Base-by-base conservation (phyloP, 306 rosid species). In the Trichosanthes cucumerina region DNA sequence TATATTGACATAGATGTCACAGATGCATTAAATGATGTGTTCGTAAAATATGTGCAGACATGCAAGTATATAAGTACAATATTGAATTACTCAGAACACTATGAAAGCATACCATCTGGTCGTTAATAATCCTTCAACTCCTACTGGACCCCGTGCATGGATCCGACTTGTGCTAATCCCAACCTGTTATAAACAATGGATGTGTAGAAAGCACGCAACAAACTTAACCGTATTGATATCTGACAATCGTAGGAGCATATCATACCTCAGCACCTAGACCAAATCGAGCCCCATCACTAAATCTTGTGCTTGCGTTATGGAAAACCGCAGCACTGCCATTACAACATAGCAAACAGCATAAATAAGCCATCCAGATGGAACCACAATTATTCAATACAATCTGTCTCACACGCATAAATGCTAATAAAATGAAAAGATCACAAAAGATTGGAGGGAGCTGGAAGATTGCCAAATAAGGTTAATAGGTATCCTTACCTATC, bases 101-200 rank as follows among this genome's bases (percentile, higher is more conserved):
- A 28, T 31, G 47, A 74, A 84, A 31, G 54, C 86, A 23, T 92
- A 95, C 99, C 99, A 95, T 90, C 93, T 80, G 36, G 97, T 95
- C 46, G 99, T 95, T 84, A 95, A 81, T 78, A 95, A 80, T 84
- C 99, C 99, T 81, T 92, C 99, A 46, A 95, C 98, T 91, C 99
- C 99, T 15, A 95, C 99, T 0, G 99, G 99, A 78, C 99, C 99
- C 39, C 98, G 91, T 43, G 99, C 98, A 78, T 95, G 99, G 84
- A 95, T 92, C 62, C 99, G 86, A 86, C 99, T 88, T 75, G 99
- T 95, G 87, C 99, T 95, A 82, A 91, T 90, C 58, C 99, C 99
- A 47, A 95, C 99, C 99, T 95, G 59, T 81, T 76, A n/a, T 26
- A 50, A 86, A 28, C 46, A 52, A 26, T 16, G 46, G 46, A 74